Evolutionary conservation across 2,329 filamentous ascomycete species (phyloP).

Genomic region (Neofusicoccum sp.): DNA sequence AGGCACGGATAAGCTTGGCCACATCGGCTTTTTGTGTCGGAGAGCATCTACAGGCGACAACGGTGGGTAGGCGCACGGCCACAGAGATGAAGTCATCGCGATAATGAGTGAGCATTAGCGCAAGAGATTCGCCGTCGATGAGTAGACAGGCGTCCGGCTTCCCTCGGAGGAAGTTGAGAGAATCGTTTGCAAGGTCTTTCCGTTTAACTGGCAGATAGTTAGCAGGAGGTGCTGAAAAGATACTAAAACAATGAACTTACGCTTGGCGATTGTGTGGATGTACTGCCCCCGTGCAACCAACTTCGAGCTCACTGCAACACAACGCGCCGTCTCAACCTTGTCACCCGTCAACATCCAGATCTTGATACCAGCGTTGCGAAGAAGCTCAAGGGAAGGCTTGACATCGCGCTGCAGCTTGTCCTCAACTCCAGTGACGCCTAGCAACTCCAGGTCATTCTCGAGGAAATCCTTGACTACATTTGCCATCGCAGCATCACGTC

Average conservation of each 20-base stretch:
- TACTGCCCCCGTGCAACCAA: conserved; percentile 91
- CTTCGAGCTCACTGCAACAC: conserved; percentile 92
- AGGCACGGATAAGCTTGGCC: conserved; percentile 81
- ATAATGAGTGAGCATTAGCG: conserved; percentile 79
- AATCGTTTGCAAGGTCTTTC: conserved; percentile 81
- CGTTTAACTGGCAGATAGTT: conserved; percentile 57
- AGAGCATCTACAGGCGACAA: conserved; percentile 94
- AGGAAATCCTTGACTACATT: conserved; percentile 76
- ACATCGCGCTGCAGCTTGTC: conserved; percentile 95
- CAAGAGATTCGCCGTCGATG: conserved; percentile 89
- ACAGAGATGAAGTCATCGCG: conserved; percentile 81
- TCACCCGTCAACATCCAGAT: conserved; percentile 99
- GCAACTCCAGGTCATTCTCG: conserved; percentile 83
- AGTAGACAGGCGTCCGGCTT: conserved; percentile 85
- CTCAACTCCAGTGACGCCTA: conserved; percentile 97
- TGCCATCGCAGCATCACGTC: conserved; percentile 79
- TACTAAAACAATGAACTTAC: conserved; percentile 26
- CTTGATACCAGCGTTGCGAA: conserved; percentile 96
- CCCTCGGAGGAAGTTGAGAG: conserved; percentile 82
- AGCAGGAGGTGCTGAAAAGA: conserved; percentile 13
- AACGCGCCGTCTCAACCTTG: conserved; percentile 96
- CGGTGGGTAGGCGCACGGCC: conserved; percentile 82
- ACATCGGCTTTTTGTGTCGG: conserved; percentile 96
- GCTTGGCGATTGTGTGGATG: conserved; percentile 86
- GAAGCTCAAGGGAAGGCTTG: conserved; percentile 88